Percentiles rank a stretch among this genome's conserved stretches.
Evolutionary conservation across 225 moss, liverwort and hornwort species (phyloP).

Genomic region (Anthoceros angustus): DNA sequence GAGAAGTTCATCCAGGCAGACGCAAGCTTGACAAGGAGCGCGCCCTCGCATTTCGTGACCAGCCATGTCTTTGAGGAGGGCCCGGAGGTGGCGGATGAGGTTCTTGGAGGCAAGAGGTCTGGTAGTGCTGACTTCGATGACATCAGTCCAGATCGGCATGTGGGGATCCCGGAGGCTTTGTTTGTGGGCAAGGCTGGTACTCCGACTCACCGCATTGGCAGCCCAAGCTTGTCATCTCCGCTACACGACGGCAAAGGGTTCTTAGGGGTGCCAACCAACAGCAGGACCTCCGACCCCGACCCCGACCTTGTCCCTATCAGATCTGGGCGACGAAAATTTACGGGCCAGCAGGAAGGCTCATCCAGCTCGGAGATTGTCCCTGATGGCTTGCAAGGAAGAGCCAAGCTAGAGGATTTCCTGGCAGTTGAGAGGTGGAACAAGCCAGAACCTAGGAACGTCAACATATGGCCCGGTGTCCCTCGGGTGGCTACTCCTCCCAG

Average conservation of each 20-base stretch:
- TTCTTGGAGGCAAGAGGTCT: not conserved
- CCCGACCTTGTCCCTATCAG: not conserved
- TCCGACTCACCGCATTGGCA: not conserved
- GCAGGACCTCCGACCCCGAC: not conserved
- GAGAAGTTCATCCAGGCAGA: not conserved
- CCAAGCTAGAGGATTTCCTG: not conserved
- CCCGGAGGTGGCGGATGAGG: not conserved
- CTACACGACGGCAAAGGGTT: not conserved
- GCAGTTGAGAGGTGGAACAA: not conserved
- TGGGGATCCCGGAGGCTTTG: not conserved
- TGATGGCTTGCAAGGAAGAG: not conserved
- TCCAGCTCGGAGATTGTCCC: not conserved
- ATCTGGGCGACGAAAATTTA: not conserved
- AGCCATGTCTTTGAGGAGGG: not conserved
- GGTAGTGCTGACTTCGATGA: no score
- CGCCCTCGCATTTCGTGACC: not conserved
- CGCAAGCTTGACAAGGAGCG: not conserved
- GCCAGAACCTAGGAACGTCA: not conserved
- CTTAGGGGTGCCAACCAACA: not conserved
- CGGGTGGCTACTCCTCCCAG: no score
- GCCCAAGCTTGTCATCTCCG: not conserved
- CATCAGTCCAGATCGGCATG: not conserved
- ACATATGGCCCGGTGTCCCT: not conserved
- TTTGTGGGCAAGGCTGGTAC: not conserved
- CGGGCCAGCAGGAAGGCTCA: not conserved